Evolutionary conservation across 2,329 filamentous ascomycete species (phyloP).

Genomic region (Incumbomyces lentus): DNA sequence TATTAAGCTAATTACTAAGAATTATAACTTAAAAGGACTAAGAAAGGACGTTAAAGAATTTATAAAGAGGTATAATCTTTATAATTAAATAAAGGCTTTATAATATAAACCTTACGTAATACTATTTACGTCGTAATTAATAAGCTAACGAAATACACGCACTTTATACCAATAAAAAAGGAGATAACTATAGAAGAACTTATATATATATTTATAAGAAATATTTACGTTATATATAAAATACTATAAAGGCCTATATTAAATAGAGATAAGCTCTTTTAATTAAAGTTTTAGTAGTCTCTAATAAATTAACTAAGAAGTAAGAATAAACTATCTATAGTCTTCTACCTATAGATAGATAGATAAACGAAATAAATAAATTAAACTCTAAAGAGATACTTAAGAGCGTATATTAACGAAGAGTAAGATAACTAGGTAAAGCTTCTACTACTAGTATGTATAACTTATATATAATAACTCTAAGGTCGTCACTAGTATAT

Average conservation of each 20-base stretch:
- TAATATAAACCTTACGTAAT: slow-evolving; percentile 11
- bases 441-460: slow-evolving; percentile 2
- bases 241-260: slow-evolving; percentile 6
- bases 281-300: slow-evolving; percentile 5
- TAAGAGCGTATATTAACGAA: slow-evolving; percentile 11
- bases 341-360: slow-evolving; percentile 8
- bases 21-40: slow-evolving; percentile 9
- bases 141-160: slow-evolving; percentile 5
- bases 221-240: slow-evolving; percentile 8
- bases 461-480: slow-evolving; percentile 7
- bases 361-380: slow-evolving; percentile 11
- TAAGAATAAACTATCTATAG: slow-evolving; percentile 8
- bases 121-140: slow-evolving; percentile 9
- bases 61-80: slow-evolving; percentile 8
- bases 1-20: slow-evolving; percentile 9
- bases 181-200: slow-evolving; percentile 3
- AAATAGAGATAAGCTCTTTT: slow-evolving; percentile 9
- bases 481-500: slow-evolving; percentile 4
- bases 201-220: slow-evolving; percentile 8
- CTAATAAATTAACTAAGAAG: slow-evolving; percentile 1
- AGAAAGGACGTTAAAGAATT: slow-evolving; percentile 8
- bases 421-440: slow-evolving; percentile 11
- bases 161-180: slow-evolving; percentile 5
- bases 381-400: slow-evolving; percentile 11
- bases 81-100: slow-evolving; percentile 7